A percentile compares a stretch with the other conserved stretches of the same genome.
Conservation (phyloP, 257 asterid species). For the Plantago ovata region DNA sequence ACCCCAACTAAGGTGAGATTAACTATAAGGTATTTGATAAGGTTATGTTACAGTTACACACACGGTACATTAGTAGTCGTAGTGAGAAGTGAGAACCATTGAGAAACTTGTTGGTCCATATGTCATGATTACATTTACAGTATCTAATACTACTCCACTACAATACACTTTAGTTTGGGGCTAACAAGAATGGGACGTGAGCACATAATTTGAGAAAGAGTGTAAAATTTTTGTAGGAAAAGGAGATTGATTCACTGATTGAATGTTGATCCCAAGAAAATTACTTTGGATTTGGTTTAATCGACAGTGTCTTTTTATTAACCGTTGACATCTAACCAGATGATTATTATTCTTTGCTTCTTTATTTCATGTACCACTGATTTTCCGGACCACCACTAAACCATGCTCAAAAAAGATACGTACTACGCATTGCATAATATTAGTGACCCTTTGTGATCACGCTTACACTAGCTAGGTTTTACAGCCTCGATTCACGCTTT, state of each 20-base stretch:
- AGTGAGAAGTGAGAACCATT: neutral
- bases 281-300: constrained; percentile 18
- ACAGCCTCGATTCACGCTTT: constrained; percentile 25
- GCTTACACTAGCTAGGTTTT: constrained; percentile 27
- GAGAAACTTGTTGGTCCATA: neutral
- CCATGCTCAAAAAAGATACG: constrained; percentile 19
- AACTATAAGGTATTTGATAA: no score
- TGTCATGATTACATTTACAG: neutral
- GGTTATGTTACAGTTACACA: no score
- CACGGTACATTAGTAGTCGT: no score
- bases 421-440: constrained; percentile 23
- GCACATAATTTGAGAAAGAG: constrained; percentile 43
- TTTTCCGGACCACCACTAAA: constrained; percentile 51
- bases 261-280: constrained; percentile 22
- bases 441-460: constrained; percentile 29
- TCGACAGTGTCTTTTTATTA: constrained; percentile 30
- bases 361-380: constrained; percentile 24
- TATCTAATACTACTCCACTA: neutral
- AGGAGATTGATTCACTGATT: constrained; percentile 1
- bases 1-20: no score
- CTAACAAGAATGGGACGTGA: constrained; percentile 1
- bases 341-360: constrained; percentile 1
- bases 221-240: constrained; percentile 6
- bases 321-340: constrained; percentile 38
- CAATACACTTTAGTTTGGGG: neutral